These are phyloP conservation scores for Cercophora sp. DNA, from an alignment of 495 filamentous ascomycete species.

Conservation along the genomic window DNA sequence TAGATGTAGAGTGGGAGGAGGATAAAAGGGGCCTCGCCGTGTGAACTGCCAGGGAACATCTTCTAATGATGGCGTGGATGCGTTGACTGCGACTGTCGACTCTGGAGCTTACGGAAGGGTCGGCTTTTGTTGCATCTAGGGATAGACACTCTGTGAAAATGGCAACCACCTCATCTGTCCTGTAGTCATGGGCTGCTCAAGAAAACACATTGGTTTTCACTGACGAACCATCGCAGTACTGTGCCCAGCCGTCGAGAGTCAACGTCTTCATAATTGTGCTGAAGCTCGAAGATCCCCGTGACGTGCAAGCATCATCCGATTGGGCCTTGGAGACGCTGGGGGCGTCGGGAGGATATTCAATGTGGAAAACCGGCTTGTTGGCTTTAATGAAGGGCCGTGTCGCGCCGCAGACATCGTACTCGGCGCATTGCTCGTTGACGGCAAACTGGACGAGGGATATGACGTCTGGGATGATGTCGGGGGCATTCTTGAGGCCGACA, in stretches of 20 bases:
- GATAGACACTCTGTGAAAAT: too few species aligned
- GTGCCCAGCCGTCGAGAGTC: slow-evolving; percentile 56
- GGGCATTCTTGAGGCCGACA: slow-evolving; percentile 65
- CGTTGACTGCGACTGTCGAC: too few species aligned
- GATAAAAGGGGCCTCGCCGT: slow-evolving; percentile 14
- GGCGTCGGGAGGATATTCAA: slow-evolving; percentile 60
- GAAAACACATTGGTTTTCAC: slow-evolving; percentile 13
- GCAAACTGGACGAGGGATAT: slow-evolving; percentile 58
- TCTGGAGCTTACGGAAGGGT: too few species aligned
- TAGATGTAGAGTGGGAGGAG: slow-evolving; percentile 57
- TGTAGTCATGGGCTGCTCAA: too few species aligned
- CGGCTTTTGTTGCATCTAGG: too few species aligned
- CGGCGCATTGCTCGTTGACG: slow-evolving; percentile 70
- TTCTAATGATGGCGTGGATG: too few species aligned
- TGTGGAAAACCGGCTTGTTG: slow-evolving; percentile 68
- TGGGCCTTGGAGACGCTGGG: slow-evolving; percentile 26
- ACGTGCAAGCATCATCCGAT: slow-evolving; percentile 9
- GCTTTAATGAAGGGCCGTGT: slow-evolving; percentile 54
- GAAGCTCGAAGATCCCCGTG: slow-evolving; percentile 35
- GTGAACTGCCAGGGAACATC: not conserved
- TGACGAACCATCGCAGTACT: slow-evolving; percentile 37
- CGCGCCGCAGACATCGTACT: slow-evolving; percentile 48
- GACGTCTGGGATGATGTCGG: slow-evolving; percentile 53
- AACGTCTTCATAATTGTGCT: slow-evolving; percentile 64
- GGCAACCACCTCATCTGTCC: too few species aligned